Conservation (phyloP, 2,329 filamentous ascomycete species). For the Aspergillus sojae region DNA sequence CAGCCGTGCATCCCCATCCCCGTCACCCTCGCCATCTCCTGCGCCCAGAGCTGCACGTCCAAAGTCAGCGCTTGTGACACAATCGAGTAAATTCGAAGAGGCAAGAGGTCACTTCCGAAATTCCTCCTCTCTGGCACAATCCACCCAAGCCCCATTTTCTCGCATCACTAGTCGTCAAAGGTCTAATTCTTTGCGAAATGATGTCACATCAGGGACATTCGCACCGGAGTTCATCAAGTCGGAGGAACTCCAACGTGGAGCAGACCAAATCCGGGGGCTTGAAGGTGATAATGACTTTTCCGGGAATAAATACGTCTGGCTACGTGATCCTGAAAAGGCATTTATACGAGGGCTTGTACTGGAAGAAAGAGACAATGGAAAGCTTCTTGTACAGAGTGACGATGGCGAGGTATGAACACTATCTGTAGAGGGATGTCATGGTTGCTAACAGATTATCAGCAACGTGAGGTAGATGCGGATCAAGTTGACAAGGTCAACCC, state of each 20-base stretch:
- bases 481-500: slow-evolving; percentile 98
- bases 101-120: slow-evolving; percentile 65
- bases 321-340: slow-evolving; percentile 81
- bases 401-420: slow-evolving; percentile 73
- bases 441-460: slow-evolving; percentile 53
- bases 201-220: slow-evolving; percentile 76
- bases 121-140: slow-evolving; percentile 65
- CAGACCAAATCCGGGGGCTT: slow-evolving; percentile 67
- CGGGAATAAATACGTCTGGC: slow-evolving; percentile 96
- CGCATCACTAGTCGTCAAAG: slow-evolving; percentile 47
- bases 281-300: slow-evolving; percentile 99
- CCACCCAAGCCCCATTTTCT: slow-evolving; percentile 49
- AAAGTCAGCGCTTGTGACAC: slow-evolving; percentile 73
- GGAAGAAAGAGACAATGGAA: slow-evolving; percentile 71
- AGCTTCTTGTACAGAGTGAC: slow-evolving; percentile 86
- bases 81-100: slow-evolving; percentile 50
- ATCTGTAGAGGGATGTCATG: background rate
- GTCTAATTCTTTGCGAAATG: slow-evolving; percentile 67
- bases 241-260: slow-evolving; percentile 68
- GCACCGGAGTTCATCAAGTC: slow-evolving; percentile 94
- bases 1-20: slow-evolving; percentile 58
- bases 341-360: slow-evolving; percentile 94
- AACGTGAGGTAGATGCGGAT: slow-evolving; percentile 83
- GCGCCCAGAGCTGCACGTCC: slow-evolving; percentile 55
- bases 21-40: slow-evolving; percentile 67